phyloP scores from a whole-genome alignment of 169 alveolate species.

The Plasmodium coatneyi region DNA sequence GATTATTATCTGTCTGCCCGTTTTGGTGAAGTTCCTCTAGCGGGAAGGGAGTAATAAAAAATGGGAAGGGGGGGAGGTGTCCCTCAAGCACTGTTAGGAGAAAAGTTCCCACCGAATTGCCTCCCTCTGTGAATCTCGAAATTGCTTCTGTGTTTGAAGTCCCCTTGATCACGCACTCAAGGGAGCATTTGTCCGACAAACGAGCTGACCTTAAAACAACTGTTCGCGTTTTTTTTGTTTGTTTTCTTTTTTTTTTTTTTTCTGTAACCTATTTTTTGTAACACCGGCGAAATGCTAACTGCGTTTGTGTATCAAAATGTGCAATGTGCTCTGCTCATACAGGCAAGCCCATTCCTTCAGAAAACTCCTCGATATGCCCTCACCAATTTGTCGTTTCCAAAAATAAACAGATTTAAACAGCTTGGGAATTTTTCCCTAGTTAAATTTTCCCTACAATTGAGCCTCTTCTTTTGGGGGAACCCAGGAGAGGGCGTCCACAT shows the following conservation, averaged over 20 bases:
- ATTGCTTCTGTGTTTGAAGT: neutral
- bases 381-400: neutral
- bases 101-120: neutral
- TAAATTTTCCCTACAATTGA: neutral
- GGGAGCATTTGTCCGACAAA: neutral
- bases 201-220: neutral
- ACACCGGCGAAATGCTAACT: neutral
- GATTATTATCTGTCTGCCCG: conserved; percentile 36
- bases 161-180: neutral
- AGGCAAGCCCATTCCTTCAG: neutral
- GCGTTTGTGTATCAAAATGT: neutral
- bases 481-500: neutral
- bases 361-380: neutral
- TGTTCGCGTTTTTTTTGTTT: neutral
- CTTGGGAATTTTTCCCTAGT: neutral
- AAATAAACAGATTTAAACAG: neutral
- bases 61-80: neutral
- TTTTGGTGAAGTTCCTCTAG: conserved; percentile 32
- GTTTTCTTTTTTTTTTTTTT: neutral
- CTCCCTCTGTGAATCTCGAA: neutral
- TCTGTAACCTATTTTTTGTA: neutral
- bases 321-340: neutral
- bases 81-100: neutral
- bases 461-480: neutral
- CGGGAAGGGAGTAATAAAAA: neutral